Conservation (phyloP, 2,329 filamentous ascomycete species). For the Cercospora sp. region DNA sequence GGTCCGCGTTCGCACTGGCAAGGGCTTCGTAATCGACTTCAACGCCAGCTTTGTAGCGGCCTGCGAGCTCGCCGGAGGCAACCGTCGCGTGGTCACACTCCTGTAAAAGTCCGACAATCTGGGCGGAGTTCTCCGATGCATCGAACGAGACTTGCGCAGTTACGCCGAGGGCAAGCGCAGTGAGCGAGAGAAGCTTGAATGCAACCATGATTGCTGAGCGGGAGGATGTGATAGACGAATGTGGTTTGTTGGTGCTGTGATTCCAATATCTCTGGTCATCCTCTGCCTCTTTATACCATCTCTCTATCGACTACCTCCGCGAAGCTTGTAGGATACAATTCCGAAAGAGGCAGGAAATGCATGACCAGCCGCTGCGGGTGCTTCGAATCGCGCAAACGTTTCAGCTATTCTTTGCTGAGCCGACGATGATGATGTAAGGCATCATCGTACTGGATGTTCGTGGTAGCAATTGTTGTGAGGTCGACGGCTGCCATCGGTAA, state of each 20-base stretch:
- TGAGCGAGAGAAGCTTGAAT: constrained; percentile 4
- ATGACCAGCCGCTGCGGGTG: background rate
- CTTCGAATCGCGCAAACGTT: background rate
- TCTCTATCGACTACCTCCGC: background rate
- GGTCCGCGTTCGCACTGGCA: background rate
- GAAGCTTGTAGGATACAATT: background rate
- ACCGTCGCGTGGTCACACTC: constrained; percentile 4
- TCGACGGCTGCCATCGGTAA: background rate
- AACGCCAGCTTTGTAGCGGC: background rate
- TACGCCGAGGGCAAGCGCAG: constrained; percentile 1
- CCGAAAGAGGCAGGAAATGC: background rate
- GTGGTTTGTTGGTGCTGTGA: background rate
- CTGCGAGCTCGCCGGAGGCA: background rate
- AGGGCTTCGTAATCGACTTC: background rate
- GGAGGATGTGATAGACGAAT: background rate
- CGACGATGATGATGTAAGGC: background rate
- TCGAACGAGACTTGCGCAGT: constrained; percentile 14
- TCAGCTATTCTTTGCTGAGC: background rate
- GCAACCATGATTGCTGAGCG: constrained; percentile 5
- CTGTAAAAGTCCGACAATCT: background rate
- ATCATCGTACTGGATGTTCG: background rate
- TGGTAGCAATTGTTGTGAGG: background rate
- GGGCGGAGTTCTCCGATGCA: constrained; percentile 13
- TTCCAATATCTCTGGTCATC: background rate
- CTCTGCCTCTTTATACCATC: background rate